Conservation (phyloP, 805 yeast genomes). For the Suhomyces kilbournensis region DNA sequence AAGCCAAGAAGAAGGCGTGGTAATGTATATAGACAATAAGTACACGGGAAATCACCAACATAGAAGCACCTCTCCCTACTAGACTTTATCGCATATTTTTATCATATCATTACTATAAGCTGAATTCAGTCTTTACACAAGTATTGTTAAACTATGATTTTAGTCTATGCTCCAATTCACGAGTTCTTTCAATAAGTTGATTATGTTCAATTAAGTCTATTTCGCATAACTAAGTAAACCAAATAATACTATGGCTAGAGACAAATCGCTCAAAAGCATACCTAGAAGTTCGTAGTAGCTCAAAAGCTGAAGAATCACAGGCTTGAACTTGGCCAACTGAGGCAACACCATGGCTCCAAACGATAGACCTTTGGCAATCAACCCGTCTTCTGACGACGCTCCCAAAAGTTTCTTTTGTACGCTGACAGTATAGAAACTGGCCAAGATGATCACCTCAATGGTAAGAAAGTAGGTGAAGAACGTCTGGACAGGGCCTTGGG, state of each 20-base stretch:
- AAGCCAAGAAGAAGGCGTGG: conserved; percentile 33
- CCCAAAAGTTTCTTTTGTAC: conserved; percentile 22
- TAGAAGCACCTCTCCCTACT: too few relatives aligned
- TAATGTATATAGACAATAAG: neutral
- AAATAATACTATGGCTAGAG: conserved; percentile 36
- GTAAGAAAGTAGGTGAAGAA: conserved; percentile 30
- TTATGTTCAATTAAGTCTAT: too few relatives aligned
- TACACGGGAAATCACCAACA: too few relatives aligned
- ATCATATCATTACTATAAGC: too few relatives aligned
- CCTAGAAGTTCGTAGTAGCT: conserved; percentile 37
- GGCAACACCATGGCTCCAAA: conserved; percentile 37
- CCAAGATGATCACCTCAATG: conserved; percentile 31
- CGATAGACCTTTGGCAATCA: conserved; percentile 26
- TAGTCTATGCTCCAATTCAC: too few relatives aligned
- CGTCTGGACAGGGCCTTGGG: conserved; percentile 9
- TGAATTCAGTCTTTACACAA: too few relatives aligned
- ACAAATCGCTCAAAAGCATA: conserved; percentile 36
- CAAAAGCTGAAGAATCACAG: conserved; percentile 25
- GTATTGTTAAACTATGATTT: too few relatives aligned
- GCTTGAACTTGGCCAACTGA: conserved; percentile 25
- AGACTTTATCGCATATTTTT: too few relatives aligned
- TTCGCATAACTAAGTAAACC: conserved; percentile 29
- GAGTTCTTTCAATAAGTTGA: too few relatives aligned
- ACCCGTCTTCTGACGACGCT: conserved; percentile 22
- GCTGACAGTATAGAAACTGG: conserved; percentile 31